Conservation (phyloP, 495 filamentous ascomycete genomes). For the Sordaria brevicollis region DNA sequence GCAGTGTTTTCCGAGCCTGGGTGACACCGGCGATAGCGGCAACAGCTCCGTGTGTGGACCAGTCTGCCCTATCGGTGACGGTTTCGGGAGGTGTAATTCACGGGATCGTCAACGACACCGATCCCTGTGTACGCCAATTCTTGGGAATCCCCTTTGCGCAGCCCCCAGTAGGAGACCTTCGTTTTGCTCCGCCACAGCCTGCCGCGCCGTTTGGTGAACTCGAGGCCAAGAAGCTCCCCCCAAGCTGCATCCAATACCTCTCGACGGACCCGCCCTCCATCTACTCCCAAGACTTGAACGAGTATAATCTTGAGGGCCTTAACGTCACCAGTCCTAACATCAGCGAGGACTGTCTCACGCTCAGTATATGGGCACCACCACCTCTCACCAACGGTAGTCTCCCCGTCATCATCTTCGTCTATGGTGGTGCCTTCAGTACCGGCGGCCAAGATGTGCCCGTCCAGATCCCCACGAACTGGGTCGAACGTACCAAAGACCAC, state of each 20-base stretch:
- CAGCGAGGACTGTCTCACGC: slow-evolving; percentile 46
- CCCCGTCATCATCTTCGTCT: slow-evolving; percentile 25
- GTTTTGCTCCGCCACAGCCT: slow-evolving; percentile 30
- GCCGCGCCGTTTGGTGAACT: slow-evolving; percentile 4
- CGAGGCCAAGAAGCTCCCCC: slow-evolving; percentile 6
- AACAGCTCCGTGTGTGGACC: not conserved
- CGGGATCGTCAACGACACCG: slow-evolving; percentile 4
- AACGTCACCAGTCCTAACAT: slow-evolving; percentile 5
- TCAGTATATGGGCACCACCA: slow-evolving; percentile 40
- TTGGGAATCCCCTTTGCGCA: slow-evolving; percentile 47
- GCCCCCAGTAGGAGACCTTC: slow-evolving; percentile 35
- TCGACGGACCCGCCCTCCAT: slow-evolving; percentile 2
- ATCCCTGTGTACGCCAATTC: slow-evolving; percentile 26
- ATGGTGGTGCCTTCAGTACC: slow-evolving; percentile 18
- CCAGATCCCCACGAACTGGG: slow-evolving; percentile 25
- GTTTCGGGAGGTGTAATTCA: slow-evolving; percentile 2
- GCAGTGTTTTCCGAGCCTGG: not conserved
- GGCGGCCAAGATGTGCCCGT: slow-evolving; percentile 16
- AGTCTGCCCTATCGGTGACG: slow-evolving; percentile 3
- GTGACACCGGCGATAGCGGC: not conserved
- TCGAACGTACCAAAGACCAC: slow-evolving; percentile 38
- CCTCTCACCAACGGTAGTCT: slow-evolving; percentile 5
- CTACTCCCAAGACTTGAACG: slow-evolving; percentile 11
- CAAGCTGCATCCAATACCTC: slow-evolving; percentile 16
- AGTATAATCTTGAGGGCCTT: slow-evolving; percentile 15